Conservation (phyloP, 139 green algal genomes). For the Raphidocelis subcapitata region DNA sequence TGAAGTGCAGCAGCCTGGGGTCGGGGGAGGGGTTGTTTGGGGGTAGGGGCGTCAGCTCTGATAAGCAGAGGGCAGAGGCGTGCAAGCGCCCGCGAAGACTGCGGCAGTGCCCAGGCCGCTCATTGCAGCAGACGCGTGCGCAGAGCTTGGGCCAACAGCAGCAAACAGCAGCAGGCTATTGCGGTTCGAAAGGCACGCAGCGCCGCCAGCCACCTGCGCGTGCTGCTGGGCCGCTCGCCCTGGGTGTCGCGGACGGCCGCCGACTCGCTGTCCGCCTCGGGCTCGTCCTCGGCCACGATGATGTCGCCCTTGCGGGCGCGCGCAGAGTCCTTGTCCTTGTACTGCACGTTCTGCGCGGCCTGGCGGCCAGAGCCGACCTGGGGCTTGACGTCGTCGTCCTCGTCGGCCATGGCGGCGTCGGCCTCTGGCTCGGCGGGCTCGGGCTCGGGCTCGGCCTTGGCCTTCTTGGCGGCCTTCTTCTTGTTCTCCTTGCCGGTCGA, state of each 20-base stretch:
- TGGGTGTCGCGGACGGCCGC: constrained; percentile 39
- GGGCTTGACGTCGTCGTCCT: not conserved
- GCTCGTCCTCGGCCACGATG: constrained; percentile 44
- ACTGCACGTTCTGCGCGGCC: constrained; percentile 38
- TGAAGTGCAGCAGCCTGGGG: constrained; percentile 55
- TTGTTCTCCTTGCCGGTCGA: constrained; percentile 14
- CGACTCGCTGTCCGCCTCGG: constrained; percentile 35
- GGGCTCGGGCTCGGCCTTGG: not conserved
- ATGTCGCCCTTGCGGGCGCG: constrained; percentile 33
- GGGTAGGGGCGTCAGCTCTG: not conserved
- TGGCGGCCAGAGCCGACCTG: constrained; percentile 47
- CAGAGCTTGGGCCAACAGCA: not conserved
- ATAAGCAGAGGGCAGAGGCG: not conserved
- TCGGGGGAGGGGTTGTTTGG: not conserved
- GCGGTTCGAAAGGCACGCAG: not conserved
- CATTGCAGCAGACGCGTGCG: not conserved
- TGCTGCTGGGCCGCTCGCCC: constrained; percentile 3
- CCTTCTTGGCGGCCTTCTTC: not conserved
- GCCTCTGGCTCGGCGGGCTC: not conserved
- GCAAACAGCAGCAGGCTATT: not conserved
- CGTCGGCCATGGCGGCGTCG: not conserved
- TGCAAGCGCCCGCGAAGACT: not conserved
- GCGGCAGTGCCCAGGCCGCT: not conserved
- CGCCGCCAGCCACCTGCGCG: constrained; percentile 11
- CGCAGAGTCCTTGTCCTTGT: constrained; percentile 27